Evolutionary conservation across 1,139 yeast genomes (phyloP).

Genomic region (Wickerhamiella pararugosa): DNA sequence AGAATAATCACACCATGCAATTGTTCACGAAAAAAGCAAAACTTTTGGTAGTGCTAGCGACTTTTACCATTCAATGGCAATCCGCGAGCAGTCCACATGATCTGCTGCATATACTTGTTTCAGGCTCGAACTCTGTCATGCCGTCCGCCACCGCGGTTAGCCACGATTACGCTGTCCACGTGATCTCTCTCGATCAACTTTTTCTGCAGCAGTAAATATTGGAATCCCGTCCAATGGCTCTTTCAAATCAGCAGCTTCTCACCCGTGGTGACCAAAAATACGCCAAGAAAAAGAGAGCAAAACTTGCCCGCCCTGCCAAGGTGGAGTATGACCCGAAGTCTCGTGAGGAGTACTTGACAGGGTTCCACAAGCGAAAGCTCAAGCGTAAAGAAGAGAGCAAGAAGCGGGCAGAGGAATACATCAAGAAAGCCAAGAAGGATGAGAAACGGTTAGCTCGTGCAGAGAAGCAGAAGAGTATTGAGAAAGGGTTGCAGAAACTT

Average conservation of each 20-base stretch:
- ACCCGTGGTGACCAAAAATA: slow-evolving; percentile 71
- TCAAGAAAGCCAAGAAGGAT: slow-evolving; percentile 54
- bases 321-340: slow-evolving; percentile 62
- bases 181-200: too few species aligned
- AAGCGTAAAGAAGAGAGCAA: slow-evolving; percentile 79
- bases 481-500: slow-evolving; percentile 44
- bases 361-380: slow-evolving; percentile 86
- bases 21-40: too few species aligned
- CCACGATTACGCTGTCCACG: too few species aligned
- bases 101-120: too few species aligned
- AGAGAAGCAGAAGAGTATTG: slow-evolving; percentile 52
- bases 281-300: slow-evolving; percentile 36
- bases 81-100: too few species aligned
- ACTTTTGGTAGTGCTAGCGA: too few species aligned
- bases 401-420: slow-evolving; percentile 60
- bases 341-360: slow-evolving; percentile 59
- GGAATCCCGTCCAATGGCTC: too few species aligned
- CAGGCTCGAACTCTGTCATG: too few species aligned
- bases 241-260: slow-evolving; percentile 59
- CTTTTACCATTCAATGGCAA: too few species aligned
- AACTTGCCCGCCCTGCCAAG: slow-evolving; percentile 55
- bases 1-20: too few species aligned
- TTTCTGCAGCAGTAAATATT: too few species aligned
- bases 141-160: too few species aligned
- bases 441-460: slow-evolving; percentile 55